Evolutionary conservation across 1,139 yeast genomes (phyloP).

Genomic region (Pichia sp.): DNA sequence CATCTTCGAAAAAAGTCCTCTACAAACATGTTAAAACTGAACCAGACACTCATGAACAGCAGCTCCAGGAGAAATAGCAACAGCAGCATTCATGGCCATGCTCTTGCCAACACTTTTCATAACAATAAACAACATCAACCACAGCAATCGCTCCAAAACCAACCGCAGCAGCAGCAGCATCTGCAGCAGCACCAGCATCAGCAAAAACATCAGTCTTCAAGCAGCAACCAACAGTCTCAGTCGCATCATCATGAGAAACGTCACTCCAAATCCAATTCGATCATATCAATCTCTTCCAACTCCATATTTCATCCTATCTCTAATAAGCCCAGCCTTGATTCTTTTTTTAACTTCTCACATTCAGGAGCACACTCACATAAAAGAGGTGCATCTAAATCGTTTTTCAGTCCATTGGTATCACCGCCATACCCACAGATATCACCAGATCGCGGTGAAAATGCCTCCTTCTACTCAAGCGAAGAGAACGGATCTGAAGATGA

Average conservation of each 20-base stretch:
- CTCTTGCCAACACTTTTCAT: background rate
- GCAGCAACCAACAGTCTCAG: background rate
- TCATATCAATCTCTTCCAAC: slow-evolving; percentile 7
- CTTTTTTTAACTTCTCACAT: slow-evolving; percentile 7
- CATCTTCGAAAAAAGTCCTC: slow-evolving; percentile 11
- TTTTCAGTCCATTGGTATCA: background rate
- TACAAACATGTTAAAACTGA: slow-evolving; percentile 4
- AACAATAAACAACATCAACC: background rate
- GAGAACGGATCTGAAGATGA: slow-evolving; percentile 1
- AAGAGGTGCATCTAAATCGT: background rate
- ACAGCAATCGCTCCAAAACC: no score
- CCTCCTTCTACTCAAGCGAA: slow-evolving; percentile 9
- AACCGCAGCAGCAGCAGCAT: background rate
- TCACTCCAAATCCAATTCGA: slow-evolving; percentile 8
- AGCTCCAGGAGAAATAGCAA: background rate
- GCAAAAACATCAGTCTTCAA: background rate
- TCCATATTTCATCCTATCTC: slow-evolving; percentile 7
- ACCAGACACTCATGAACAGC: background rate
- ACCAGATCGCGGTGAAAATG: slow-evolving; percentile 7
- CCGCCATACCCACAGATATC: background rate
- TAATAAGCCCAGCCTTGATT: slow-evolving; percentile 9
- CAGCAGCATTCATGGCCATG: slow-evolving; percentile 1
- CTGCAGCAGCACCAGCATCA: background rate
- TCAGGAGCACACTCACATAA: background rate
- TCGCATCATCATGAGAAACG: background rate